phyloP scores from a whole-genome alignment of 352 stramenopile genomes.

The Globisporangium nunn region DNA sequence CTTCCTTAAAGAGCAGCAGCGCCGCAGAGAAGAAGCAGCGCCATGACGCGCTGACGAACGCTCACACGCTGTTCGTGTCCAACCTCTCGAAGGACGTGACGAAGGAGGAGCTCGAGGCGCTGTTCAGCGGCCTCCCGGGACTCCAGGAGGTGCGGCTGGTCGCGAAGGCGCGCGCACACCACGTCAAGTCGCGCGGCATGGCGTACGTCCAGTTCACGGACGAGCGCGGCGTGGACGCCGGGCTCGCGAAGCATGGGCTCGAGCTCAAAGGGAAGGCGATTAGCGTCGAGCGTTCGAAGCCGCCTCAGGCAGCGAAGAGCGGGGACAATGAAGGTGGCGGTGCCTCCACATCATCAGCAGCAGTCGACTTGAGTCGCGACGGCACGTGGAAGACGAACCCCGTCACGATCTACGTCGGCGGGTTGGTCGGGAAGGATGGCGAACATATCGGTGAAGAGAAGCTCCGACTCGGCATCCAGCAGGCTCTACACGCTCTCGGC shows the following conservation, averaged over 20 bases:
- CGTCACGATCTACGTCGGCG: slow-evolving; percentile 51
- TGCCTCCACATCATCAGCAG: neutral
- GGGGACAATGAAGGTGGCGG: neutral
- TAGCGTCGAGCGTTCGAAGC: slow-evolving; percentile 46
- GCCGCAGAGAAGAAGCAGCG: slow-evolving; percentile 22
- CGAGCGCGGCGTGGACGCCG: slow-evolving; percentile 32
- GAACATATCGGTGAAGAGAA: slow-evolving; percentile 25
- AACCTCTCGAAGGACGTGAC: slow-evolving; percentile 56
- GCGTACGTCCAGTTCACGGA: slow-evolving; percentile 64
- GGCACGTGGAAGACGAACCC: slow-evolving; percentile 40
- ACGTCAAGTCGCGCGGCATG: slow-evolving; percentile 64
- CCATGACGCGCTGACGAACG: slow-evolving; percentile 40
- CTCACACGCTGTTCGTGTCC: slow-evolving; percentile 62
- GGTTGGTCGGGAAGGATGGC: slow-evolving; percentile 21
- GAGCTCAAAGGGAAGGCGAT: slow-evolving; percentile 20
- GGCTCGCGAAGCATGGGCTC: slow-evolving; percentile 7
- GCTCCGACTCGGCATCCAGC: slow-evolving; percentile 30
- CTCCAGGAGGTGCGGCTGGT: slow-evolving; percentile 60
- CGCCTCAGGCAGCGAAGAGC: slow-evolving; percentile 12
- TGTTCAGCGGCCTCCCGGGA: slow-evolving; percentile 40
- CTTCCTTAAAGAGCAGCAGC: neutral
- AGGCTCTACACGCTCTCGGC: slow-evolving; percentile 24
- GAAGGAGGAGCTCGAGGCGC: slow-evolving; percentile 35
- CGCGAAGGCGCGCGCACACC: slow-evolving; percentile 48
- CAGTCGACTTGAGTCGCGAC: slow-evolving; percentile 8